These are phyloP conservation scores for Ustilago curta DNA, from an alignment of 1,284 basidiomycete species.

Conservation along the genomic window DNA sequence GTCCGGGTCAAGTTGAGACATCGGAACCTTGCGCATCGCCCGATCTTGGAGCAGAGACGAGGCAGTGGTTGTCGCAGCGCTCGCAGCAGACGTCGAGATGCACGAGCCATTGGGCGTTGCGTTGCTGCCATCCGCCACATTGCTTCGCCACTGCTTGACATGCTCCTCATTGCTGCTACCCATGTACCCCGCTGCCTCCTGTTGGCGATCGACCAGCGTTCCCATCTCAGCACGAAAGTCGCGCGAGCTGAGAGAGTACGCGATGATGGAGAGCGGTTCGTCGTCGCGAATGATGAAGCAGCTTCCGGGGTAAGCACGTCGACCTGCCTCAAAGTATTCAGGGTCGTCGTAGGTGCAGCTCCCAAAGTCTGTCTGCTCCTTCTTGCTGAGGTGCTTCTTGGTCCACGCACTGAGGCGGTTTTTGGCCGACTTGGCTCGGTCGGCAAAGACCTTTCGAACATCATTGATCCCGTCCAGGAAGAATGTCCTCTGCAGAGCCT, in stretches of 20 bases:
- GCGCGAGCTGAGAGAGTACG: slow-evolving; percentile 60
- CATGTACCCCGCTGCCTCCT: slow-evolving; percentile 38
- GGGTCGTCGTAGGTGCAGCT: slow-evolving; percentile 49
- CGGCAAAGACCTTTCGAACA: slow-evolving; percentile 55
- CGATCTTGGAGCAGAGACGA: slow-evolving; percentile 39
- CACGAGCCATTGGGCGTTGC: slow-evolving; percentile 21
- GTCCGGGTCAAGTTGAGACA: slow-evolving; percentile 55
- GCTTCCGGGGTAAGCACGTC: slow-evolving; percentile 57
- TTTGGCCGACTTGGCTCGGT: slow-evolving; percentile 58
- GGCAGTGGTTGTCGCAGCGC: slow-evolving; percentile 19
- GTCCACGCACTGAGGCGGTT: slow-evolving; percentile 56
- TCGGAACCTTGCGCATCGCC: slow-evolving; percentile 39
- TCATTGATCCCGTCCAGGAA: slow-evolving; percentile 55
- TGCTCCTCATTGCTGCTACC: slow-evolving; percentile 43
- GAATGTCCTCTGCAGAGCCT: slow-evolving; percentile 44
- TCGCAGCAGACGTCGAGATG: slow-evolving; percentile 35
- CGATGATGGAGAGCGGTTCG: slow-evolving; percentile 63
- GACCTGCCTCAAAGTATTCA: slow-evolving; percentile 42
- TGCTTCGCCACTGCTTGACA: slow-evolving; percentile 54
- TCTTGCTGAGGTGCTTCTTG: slow-evolving; percentile 57
- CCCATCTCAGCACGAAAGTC: slow-evolving; percentile 56
- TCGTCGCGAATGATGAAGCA: slow-evolving; percentile 57
- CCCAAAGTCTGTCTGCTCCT: slow-evolving; percentile 46
- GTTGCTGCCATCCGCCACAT: slow-evolving; percentile 32
- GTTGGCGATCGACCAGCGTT: slow-evolving; percentile 21